These are phyloP conservation scores for Lyophyllum semitale DNA, from an alignment of 768 basidiomycete genomes.

Conservation along the genomic window DNA sequence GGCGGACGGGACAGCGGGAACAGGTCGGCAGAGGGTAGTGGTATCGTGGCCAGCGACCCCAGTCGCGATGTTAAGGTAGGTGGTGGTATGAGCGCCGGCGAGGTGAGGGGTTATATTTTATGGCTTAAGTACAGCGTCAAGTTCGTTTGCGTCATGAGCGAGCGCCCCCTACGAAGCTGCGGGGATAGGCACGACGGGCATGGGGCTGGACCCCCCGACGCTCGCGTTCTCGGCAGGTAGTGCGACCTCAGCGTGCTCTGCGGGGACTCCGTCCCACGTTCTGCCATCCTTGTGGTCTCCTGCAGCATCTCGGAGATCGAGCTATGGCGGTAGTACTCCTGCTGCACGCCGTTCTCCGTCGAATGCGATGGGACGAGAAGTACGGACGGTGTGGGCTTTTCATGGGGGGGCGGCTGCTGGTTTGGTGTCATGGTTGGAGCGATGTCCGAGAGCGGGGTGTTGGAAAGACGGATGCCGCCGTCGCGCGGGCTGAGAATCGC, in stretches of 20 bases:
- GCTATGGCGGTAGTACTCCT: slow-evolving; percentile 16
- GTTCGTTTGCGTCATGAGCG: background rate
- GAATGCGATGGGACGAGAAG: slow-evolving; percentile 11
- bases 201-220: background rate
- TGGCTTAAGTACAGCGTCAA: background rate
- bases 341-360: background rate
- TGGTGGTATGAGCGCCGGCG: slow-evolving; percentile 1
- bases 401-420: slow-evolving; percentile 18
- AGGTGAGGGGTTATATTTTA: slow-evolving; percentile 6
- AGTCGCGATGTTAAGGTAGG: no score
- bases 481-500: slow-evolving; percentile 50
- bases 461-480: slow-evolving; percentile 72
- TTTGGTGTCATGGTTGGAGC: slow-evolving; percentile 39
- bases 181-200: slow-evolving; percentile 1
- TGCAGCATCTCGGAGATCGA: slow-evolving; percentile 12
- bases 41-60: slow-evolving; percentile 26
- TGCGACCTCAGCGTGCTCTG: background rate
- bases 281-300: slow-evolving; percentile 10
- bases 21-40: slow-evolving; percentile 5
- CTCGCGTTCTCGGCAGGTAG: slow-evolving; percentile 1
- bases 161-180: background rate
- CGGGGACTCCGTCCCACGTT: slow-evolving; percentile 7
- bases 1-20: slow-evolving; percentile 2
- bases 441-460: slow-evolving; percentile 71
- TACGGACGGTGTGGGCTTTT: slow-evolving; percentile 18